A percentile compares a stretch with the other conserved stretches of the same genome.
phyloP scores from a whole-genome alignment of 768 basidiomycete species.

The Thelephora ganbajun region DNA sequence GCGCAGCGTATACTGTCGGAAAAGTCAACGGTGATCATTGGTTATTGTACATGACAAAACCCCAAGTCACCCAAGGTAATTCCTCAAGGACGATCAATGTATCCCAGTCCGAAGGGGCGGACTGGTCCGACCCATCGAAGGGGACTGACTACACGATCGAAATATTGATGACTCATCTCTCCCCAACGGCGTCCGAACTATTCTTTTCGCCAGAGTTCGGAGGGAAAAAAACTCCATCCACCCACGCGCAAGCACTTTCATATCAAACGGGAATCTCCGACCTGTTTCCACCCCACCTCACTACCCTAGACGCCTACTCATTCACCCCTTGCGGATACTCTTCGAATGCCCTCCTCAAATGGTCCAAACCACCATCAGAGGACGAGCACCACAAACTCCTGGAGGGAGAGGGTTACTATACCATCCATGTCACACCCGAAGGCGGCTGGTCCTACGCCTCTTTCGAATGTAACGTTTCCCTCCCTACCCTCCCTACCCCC shows the following conservation, averaged over 20 bases:
- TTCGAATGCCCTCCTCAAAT: constrained; percentile 77
- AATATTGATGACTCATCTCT: constrained; percentile 91
- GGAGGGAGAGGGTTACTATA: constrained; percentile 83
- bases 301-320: constrained; percentile 82
- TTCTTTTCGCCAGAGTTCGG: constrained; percentile 39
- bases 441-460: constrained; percentile 97
- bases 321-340: constrained; percentile 96
- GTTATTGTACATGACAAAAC: constrained; percentile 84
- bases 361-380: constrained; percentile 26
- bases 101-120: constrained; percentile 6
- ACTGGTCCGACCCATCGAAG: constrained; percentile 11
- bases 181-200: constrained; percentile 54
- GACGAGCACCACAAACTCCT: constrained; percentile 13
- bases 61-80: constrained; percentile 17
- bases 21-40: constrained; percentile 99
- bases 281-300: constrained; percentile 69
- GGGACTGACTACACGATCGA: constrained; percentile 81
- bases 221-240: constrained; percentile 22
- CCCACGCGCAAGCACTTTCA: constrained; percentile 48
- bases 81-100: constrained; percentile 8
- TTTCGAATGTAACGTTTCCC: constrained; percentile 96
- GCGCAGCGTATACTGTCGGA: constrained; percentile 91
- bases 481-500: constrained; percentile 24
- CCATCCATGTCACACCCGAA: constrained; percentile 97
- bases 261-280: constrained; percentile 61